Base-by-base conservation (phyloP, 148 eudicot species). In the Vaccinium corymbosum region DNA sequence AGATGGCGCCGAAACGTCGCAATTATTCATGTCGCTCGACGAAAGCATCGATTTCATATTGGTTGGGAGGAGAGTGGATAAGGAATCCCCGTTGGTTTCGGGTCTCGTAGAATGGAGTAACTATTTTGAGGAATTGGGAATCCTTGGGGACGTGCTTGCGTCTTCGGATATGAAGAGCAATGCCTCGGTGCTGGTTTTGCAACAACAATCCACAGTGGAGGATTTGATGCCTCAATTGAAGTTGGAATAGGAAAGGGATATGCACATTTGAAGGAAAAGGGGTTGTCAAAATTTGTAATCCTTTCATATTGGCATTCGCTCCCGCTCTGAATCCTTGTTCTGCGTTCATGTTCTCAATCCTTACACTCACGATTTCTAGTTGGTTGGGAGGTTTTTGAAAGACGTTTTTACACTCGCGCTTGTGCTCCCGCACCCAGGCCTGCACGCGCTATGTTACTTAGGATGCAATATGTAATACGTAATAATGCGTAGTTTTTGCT, bases 81-180 rank as follows among this genome's bases (percentile, higher is more conserved):
- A 8, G 22, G 68, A 79, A 0, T 79, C 82, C 7, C 29, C 27
- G 8, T 19, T 57, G 52, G 49, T 80, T 20, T 19, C 51, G 9
- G 82, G 82, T 7, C 70, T 80, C 12, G n/a, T 49, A 0, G 71
- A 80, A 20, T 80, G 82, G 82, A 8, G 6, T 6, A 42, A 38
- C 12, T 3, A 51, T 51, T 3, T 12, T 14, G 53, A 80, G 71
- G 82, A 80, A 20, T 59, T 80, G 82, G 82, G 82, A 4, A 42
- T 59, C 71, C 42, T 80, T n/a, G 82, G 82, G 42, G 82, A 80
- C 53, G 25, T 85, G 0, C 27, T 85, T 19, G 86, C 83, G 4
- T 71, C 86, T 12, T 56, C 83, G 9, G 86, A 85, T 73, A 85
- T 73, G 86, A 85, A 80, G 53, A 55, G 57, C 55, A 53, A 79